Percentiles rank a stretch among this genome's conserved stretches.
These are phyloP conservation scores for Mucor irregularis DNA, from an alignment of 371 early-diverging fungal genomes.

Conservation along the genomic window DNA sequence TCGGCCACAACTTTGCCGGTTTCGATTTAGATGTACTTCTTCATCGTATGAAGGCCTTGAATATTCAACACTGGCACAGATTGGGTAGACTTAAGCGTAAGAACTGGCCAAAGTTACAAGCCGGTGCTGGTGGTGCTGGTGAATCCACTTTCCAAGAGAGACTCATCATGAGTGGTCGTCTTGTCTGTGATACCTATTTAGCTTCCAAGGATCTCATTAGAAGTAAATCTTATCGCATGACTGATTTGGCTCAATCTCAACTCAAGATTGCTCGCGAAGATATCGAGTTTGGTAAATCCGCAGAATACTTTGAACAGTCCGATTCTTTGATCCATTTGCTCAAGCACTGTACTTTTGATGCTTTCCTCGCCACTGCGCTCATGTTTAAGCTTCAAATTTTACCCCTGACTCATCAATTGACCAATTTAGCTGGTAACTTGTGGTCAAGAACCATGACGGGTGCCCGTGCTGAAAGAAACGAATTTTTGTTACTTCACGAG, in stretches of 20 bases:
- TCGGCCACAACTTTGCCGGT: slow-evolving; percentile 96
- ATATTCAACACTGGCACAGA: slow-evolving; percentile 58
- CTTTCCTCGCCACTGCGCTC: slow-evolving; percentile 76
- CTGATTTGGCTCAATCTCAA: slow-evolving; percentile 74
- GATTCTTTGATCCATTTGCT: slow-evolving; percentile 67
- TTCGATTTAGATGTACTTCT: slow-evolving; percentile 95
- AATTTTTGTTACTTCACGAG: slow-evolving; percentile 96
- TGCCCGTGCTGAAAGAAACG: slow-evolving; percentile 98
- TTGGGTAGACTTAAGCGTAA: slow-evolving; percentile 85
- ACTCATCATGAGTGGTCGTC: slow-evolving; percentile 83
- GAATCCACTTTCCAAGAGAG: slow-evolving; percentile 77
- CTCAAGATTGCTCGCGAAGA: slow-evolving; percentile 85
- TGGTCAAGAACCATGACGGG: slow-evolving; percentile 94
- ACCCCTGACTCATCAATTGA: slow-evolving; percentile 95
- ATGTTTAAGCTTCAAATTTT: slow-evolving; percentile 89
- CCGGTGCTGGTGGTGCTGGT: slow-evolving; percentile 82
- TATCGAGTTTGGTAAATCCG: slow-evolving; percentile 80
- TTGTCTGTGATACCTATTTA: slow-evolving; percentile 94
- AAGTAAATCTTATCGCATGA: slow-evolving; percentile 87
- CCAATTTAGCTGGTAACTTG: slow-evolving; percentile 92
- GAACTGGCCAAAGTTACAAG: slow-evolving; percentile 79
- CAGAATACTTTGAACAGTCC: slow-evolving; percentile 66
- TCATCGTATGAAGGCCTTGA: slow-evolving; percentile 87
- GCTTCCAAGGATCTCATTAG: slow-evolving; percentile 86
- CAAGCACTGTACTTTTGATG: slow-evolving; percentile 83